phyloP scores from a whole-genome alignment of 345 rosid species.

The Linum lewisii region DNA sequence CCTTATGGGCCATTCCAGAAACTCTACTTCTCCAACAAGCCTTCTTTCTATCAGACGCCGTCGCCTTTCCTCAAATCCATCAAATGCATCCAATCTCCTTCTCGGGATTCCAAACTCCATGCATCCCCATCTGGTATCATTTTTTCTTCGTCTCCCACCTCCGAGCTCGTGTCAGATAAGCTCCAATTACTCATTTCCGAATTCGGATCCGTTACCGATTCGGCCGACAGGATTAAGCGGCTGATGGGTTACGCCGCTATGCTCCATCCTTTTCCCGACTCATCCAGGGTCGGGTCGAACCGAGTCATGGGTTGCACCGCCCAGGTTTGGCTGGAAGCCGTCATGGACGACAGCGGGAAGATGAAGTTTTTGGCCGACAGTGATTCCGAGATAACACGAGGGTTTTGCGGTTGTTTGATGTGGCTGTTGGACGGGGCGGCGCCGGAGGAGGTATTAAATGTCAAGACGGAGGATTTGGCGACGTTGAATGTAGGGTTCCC shows the following conservation, averaged over 20 bases:
- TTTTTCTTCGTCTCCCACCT: constrained; percentile 35
- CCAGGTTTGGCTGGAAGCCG: constrained; percentile 79
- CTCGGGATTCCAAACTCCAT: constrained; percentile 6
- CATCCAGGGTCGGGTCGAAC: constrained; percentile 52
- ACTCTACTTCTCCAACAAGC: constrained; percentile 16
- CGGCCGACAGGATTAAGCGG: constrained; percentile 63
- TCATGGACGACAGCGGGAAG: constrained; percentile 46
- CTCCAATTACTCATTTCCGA: constrained; percentile 49
- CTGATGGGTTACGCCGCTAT: constrained; percentile 51
- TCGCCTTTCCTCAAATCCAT: constrained; percentile 17
- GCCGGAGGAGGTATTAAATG: constrained; percentile 65
- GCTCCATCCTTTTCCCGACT: constrained; percentile 45
- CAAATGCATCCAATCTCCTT: constrained; percentile 26
- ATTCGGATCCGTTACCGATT: constrained; percentile 47
- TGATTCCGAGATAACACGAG: constrained; percentile 76
- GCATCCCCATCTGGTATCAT: constrained; percentile 35
- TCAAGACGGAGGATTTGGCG: constrained; percentile 65
- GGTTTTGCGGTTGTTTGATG: constrained; percentile 70
- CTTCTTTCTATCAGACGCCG: constrained; percentile 14
- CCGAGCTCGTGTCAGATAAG: constrained; percentile 35
- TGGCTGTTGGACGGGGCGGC: constrained; percentile 52
- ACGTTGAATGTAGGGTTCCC: constrained; percentile 54
- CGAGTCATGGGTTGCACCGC: constrained; percentile 97
- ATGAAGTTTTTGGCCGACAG: constrained; percentile 77
- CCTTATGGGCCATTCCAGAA: constrained; percentile 13